phyloP scores from a whole-genome alignment of 83 land plant genomes.

The Diphasiastrum complanatum region DNA sequence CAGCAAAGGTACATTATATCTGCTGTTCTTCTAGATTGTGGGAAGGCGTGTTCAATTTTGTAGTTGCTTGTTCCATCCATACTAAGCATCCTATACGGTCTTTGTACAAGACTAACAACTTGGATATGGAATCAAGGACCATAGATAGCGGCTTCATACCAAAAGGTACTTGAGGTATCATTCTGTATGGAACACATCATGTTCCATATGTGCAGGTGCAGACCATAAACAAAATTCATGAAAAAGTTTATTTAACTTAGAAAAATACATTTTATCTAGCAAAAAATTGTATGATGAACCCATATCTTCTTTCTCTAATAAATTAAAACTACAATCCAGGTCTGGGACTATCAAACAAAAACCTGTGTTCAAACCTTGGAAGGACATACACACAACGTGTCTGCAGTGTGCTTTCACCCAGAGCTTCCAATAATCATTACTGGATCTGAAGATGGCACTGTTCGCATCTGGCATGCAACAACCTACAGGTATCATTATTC shows the following conservation, averaged over 20 bases:
- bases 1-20: conserved; percentile 69
- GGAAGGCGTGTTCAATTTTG: too few species aligned
- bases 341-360: conserved; percentile 96
- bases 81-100: not conserved
- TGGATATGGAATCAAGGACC: too few species aligned
- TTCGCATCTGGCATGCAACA: conserved; percentile 92
- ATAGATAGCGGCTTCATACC: too few species aligned
- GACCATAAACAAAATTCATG: too few species aligned
- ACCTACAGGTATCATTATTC: conserved; percentile 55
- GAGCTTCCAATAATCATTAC: conserved; percentile 96
- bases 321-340: conserved; percentile 35
- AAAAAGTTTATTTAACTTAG: too few species aligned
- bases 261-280: not conserved
- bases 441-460: conserved; percentile 98
- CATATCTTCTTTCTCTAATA: not conserved
- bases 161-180: too few species aligned
- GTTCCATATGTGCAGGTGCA: too few species aligned
- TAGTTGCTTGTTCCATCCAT: not conserved
- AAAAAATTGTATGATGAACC: not conserved
- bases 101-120: too few species aligned
- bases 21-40: not conserved
- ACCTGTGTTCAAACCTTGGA: conserved; percentile 96
- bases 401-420: conserved; percentile 95
- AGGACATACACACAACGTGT: conserved; percentile 97
- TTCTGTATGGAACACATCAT: too few species aligned